phyloP scores from a whole-genome alignment of 129 eudicot genomes.

The Arctium minus region DNA sequence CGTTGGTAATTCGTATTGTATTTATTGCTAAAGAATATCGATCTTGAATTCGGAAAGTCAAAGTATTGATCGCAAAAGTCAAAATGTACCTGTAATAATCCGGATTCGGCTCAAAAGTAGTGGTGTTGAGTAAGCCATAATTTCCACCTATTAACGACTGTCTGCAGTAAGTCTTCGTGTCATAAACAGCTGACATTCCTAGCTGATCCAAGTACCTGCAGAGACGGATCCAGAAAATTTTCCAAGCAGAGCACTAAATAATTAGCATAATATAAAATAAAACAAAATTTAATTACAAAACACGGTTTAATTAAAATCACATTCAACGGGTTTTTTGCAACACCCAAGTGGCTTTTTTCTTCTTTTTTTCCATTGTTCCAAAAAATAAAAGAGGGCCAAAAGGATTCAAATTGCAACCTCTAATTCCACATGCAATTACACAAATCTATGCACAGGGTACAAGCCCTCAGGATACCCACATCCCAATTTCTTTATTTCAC shows the following conservation, averaged over 20 bases:
- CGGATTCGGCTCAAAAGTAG: slow-evolving; percentile 72
- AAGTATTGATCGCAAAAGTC: slow-evolving; percentile 7
- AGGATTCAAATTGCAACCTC: no score
- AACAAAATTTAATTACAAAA: no score
- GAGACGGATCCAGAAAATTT: not conserved
- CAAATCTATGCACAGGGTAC: not conserved
- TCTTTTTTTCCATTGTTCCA: no score
- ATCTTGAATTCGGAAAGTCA: not conserved
- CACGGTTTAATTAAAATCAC: not conserved
- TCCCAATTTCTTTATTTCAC: not conserved
- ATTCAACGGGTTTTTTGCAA: not conserved
- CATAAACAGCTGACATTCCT: slow-evolving; percentile 60
- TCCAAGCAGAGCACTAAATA: not conserved
- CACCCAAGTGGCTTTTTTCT: not conserved
- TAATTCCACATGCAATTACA: not conserved
- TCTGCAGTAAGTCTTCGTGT: slow-evolving; percentile 75
- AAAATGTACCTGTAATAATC: slow-evolving; percentile 71
- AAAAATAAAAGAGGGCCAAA: no score
- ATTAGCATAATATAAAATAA: no score
- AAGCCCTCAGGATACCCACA: not conserved
- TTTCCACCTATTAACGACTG: slow-evolving; percentile 92
- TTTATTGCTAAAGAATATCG: not conserved
- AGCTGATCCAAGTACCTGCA: slow-evolving; percentile 85
- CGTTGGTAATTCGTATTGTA: not conserved
- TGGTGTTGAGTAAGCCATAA: slow-evolving; percentile 76